A percentile compares a stretch with the other conserved stretches of the same genome.
Evolutionary conservation across 148 eudicot genomes (phyloP).

Genomic region (Suaeda aralocaspica): DNA sequence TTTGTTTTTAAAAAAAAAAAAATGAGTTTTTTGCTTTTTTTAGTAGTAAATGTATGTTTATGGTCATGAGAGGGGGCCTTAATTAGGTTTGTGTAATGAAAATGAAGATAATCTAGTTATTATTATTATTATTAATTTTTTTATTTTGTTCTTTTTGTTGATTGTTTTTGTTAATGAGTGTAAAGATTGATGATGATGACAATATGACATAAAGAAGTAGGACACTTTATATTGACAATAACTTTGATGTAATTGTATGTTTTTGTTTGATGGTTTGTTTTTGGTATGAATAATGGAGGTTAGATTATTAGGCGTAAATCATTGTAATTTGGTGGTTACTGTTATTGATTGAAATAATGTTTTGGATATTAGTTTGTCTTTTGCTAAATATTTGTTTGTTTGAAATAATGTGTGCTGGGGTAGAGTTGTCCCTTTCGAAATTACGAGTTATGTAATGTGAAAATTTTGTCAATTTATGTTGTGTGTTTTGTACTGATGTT

Average conservation of each 20-base stretch:
- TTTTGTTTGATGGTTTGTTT: background rate
- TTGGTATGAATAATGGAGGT: no score
- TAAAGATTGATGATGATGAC: conserved; percentile 1
- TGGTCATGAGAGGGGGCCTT: background rate
- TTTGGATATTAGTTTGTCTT: conserved; percentile 1
- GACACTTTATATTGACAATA: no score
- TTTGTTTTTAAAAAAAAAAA: no score
- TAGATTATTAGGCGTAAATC: background rate
- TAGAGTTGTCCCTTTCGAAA: conserved; percentile 11
- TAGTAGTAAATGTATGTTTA: conserved; percentile 3
- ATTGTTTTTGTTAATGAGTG: background rate
- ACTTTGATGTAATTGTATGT: no score
- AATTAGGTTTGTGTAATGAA: conserved; percentile 3
- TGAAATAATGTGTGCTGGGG: background rate
- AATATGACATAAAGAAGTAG: background rate
- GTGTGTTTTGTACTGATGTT: conserved; percentile 6
- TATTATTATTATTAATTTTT: no score
- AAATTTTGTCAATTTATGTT: conserved; percentile 3
- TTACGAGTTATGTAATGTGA: background rate
- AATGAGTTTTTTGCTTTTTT: background rate
- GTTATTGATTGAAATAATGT: background rate
- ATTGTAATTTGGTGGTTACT: background rate
- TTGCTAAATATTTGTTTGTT: background rate
- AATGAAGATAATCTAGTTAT: no score
- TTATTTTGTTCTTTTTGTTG: background rate